phyloP scores from a whole-genome alignment of 1,139 yeast species.

The Pneumocystis murina region DNA sequence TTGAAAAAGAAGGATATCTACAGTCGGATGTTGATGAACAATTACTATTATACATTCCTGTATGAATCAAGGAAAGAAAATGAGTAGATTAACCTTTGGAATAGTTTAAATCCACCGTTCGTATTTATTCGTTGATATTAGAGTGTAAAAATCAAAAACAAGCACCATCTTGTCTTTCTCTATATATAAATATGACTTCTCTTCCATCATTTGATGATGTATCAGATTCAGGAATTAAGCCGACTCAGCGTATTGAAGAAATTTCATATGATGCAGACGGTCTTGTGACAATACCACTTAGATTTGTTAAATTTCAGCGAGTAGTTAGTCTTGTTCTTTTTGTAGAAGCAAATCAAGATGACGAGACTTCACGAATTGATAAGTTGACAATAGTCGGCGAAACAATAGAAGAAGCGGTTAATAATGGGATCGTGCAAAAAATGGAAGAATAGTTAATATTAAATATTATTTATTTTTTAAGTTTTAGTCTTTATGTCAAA shows the following conservation, averaged over 20 bases:
- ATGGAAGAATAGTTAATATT: background rate
- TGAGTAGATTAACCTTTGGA: background rate
- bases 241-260: slow-evolving; percentile 8
- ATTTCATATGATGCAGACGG: slow-evolving; percentile 8
- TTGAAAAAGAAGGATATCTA: slow-evolving; percentile 5
- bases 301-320: slow-evolving; percentile 13
- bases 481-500: background rate
- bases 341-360: slow-evolving; percentile 10
- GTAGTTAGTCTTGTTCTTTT: slow-evolving; percentile 11
- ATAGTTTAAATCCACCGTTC: background rate
- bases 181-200: slow-evolving; percentile 9
- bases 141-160: background rate
- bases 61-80: background rate
- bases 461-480: background rate
- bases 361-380: slow-evolving; percentile 8
- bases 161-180: slow-evolving; percentile 10
- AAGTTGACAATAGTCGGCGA: slow-evolving; percentile 8
- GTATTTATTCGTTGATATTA: background rate
- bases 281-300: slow-evolving; percentile 7
- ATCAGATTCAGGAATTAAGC: background rate
- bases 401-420: background rate
- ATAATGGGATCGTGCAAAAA: background rate
- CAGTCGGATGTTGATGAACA: slow-evolving; percentile 14
- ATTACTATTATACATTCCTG: slow-evolving; percentile 11
- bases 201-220: slow-evolving; percentile 12